Percentiles rank a stretch among this genome's conserved stretches.
These are phyloP conservation scores for Boletus edulis DNA, from an alignment of 768 basidiomycete genomes.

Conservation along the genomic window DNA sequence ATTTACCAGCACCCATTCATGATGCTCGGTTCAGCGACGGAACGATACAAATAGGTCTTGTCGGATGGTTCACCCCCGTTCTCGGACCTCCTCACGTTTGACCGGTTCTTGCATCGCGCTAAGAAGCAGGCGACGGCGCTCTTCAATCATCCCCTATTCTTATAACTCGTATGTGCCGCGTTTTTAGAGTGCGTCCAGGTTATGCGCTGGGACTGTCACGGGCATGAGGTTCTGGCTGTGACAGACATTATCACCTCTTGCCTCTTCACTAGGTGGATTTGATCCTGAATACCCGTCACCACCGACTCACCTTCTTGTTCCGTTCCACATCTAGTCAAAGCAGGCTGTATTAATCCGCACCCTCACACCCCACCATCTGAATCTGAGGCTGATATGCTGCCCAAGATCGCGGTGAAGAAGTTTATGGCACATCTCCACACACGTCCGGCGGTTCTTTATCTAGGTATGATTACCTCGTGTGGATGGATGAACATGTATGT, in stretches of 20 bases:
- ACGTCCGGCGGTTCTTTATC: too few species aligned
- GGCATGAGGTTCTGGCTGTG: neutral
- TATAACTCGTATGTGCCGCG: constrained; percentile 34
- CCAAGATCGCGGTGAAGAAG: too few species aligned
- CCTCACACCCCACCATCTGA: too few species aligned
- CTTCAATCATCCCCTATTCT: constrained; percentile 45
- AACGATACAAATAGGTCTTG: neutral
- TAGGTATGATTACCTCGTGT: too few species aligned
- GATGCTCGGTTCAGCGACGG: constrained; percentile 32
- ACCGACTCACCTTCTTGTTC: constrained; percentile 10
- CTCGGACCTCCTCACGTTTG: constrained; percentile 38
- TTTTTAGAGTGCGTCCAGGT: constrained; percentile 7
- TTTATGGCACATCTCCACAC: too few species aligned
- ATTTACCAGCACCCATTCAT: constrained; percentile 45
- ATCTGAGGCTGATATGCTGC: too few species aligned
- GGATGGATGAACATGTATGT: too few species aligned
- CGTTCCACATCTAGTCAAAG: constrained; percentile 10
- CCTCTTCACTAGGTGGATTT: constrained; percentile 29
- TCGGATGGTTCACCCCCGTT: constrained; percentile 37
- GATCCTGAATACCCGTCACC: constrained; percentile 33
- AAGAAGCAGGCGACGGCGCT: constrained; percentile 33
- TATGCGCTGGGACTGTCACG: neutral
- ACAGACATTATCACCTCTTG: neutral
- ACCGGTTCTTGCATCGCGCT: constrained; percentile 45
- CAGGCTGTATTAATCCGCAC: too few species aligned